These are phyloP conservation scores for Panus rudis DNA, from an alignment of 768 basidiomycete species.

Conservation along the genomic window DNA sequence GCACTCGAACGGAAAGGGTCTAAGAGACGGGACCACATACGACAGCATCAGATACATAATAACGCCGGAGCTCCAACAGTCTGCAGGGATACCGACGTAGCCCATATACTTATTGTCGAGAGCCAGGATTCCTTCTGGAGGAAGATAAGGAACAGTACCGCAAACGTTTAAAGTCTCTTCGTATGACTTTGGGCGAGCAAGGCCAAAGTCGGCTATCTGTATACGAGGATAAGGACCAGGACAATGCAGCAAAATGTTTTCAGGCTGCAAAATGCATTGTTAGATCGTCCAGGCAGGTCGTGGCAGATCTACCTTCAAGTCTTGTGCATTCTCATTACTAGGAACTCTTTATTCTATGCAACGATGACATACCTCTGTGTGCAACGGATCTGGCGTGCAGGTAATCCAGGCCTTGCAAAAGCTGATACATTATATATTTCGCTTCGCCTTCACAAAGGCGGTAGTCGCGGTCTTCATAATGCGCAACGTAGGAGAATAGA, in stretches of 20 bases:
- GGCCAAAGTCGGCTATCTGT: slow-evolving; percentile 81
- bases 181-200: slow-evolving; percentile 70
- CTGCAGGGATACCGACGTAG: slow-evolving; percentile 78
- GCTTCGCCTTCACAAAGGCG: slow-evolving; percentile 72
- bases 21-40: slow-evolving; percentile 37
- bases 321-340: slow-evolving; percentile 24
- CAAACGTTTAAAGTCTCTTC: slow-evolving; percentile 83
- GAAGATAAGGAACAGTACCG: slow-evolving; percentile 82
- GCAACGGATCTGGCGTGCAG: slow-evolving; percentile 68
- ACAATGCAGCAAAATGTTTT: slow-evolving; percentile 71
- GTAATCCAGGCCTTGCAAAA: slow-evolving; percentile 64
- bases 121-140: slow-evolving; percentile 78
- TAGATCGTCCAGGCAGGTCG: not conserved
- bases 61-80: slow-evolving; percentile 85
- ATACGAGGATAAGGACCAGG: slow-evolving; percentile 85
- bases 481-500: slow-evolving; percentile 79
- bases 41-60: slow-evolving; percentile 78
- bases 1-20: not conserved
- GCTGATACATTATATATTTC: slow-evolving; percentile 78
- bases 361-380: slow-evolving; percentile 55
- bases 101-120: slow-evolving; percentile 67
- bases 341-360: slow-evolving; percentile 2
- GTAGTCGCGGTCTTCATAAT: slow-evolving; percentile 39
- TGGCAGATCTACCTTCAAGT: slow-evolving; percentile 49
- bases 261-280: slow-evolving; percentile 39